Evolutionary conservation across 2,329 filamentous ascomycete species (phyloP), one percentile per base, ranked within the genome.

Genomic region (Gremmenia infestans): DNA sequence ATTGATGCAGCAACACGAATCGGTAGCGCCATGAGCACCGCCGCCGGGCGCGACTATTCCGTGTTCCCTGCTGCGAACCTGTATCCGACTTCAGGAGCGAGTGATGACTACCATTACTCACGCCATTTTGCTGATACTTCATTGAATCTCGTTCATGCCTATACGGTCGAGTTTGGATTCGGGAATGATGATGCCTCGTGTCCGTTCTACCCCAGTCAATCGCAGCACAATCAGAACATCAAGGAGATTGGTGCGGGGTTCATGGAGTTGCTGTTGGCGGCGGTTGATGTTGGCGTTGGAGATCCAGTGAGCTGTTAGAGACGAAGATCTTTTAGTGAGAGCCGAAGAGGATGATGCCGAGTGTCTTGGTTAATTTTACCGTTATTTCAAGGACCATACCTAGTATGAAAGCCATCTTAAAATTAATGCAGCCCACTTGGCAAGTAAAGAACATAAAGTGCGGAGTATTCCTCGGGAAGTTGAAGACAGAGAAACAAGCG

Each of bases 91-190:
- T 74, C 72, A 0, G 78, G 77, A 1, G 70, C 70, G 1, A 74
- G 72, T 53, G 74, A 76, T 39, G 78, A 81, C 63, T 79, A 78
- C 53, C 72, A 74, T 5, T 74, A 76, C 57, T 72, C 72, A 0
- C 66, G 73, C n/a, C 75, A 76, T 68, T 74, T 78, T 49, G 63
- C 63, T 2, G 65, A 75, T 54, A 54, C 66, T 0, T 64, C 54
- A 2, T 64, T 67, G 40, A 73, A 71, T 54, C 71, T 73, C 50
- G 65, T 80, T 15, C 71, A 76, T 52, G 72, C 72, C 1, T 72
- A 76, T 48, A 75, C 72, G 0, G 63, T 81, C 22, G 77, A 81
- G 67, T 80, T 81, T 65, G 78, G 78, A 0, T 71, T 70, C 49
- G 67, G 64, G 5, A 73, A 73, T 55, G 53, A 59, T 8, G 57